Evolutionary conservation across 1,284 basidiomycete genomes (phyloP), one percentile per base, ranked within the genome.

Genomic region (Cryptococcus amylolentus): DNA sequence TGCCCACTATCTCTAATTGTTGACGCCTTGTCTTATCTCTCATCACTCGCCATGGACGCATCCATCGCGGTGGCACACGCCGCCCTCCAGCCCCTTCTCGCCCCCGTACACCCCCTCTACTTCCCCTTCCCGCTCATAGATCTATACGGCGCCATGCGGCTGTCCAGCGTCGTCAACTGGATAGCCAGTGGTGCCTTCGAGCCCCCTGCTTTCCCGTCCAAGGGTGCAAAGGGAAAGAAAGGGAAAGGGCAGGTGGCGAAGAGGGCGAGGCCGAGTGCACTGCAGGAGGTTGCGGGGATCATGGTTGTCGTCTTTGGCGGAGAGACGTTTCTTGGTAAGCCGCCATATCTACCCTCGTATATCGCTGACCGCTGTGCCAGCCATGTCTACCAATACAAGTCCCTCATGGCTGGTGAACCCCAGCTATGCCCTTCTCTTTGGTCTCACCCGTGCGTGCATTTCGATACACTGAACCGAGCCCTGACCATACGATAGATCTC

Each of bases 251-350:
- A 26, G 39, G 52, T 6, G 45, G 56, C 10, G 27, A 50, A 47
- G 28, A 64, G 56, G 48, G 40, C 49, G 2, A 56, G 72, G 38
- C 65, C 72, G 3, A 63, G 55, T 16, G 54, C 64, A 10, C 37
- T 74, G 54, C 73, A 75, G 54, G 76, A 78, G 55, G 57, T 67
- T 7, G 51, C 72, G 10, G 76, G 75, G 0, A 63, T 78, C n/a
- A 41, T 72, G 59, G 55, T 76, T 0, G 62, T 78, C 28, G 60
- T 78, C 2, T 78, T 76, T 60, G 76, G 76, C 16, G 75, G 73
- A 20, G 76, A 78, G 58, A 77, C 75, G 1, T 76, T 77, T 44
- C 64, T 78, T 0, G 60, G 76, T 77, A 49, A 65, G 74, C 62
- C 45, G 23, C 26, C 48, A 14, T 16, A 38, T 12, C 14, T 26